A percentile compares a stretch with the other conserved stretches of the same genome.
These are phyloP conservation scores for Sodiomyces alkalinus DNA, from an alignment of 2,329 filamentous ascomycete species.

Conservation along the genomic window DNA sequence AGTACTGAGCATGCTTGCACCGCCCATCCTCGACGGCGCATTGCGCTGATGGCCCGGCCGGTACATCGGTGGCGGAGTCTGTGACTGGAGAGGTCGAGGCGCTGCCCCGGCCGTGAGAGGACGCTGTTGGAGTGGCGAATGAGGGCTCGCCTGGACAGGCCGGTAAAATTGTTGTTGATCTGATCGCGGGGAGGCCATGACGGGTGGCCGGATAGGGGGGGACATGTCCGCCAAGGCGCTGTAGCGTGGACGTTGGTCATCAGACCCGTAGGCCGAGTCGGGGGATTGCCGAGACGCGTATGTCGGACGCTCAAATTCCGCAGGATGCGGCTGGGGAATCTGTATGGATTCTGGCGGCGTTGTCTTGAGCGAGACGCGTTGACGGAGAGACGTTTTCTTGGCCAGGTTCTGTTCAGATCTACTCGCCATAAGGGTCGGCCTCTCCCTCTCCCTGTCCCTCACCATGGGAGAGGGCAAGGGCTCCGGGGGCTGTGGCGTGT, in stretches of 20 bases:
- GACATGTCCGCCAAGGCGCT: slow-evolving; percentile 17
- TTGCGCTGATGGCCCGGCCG: slow-evolving; percentile 27
- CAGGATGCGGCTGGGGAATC: slow-evolving; percentile 28
- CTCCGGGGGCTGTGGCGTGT: slow-evolving; percentile 34
- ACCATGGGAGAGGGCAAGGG: slow-evolving; percentile 32
- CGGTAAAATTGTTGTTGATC: slow-evolving; percentile 46
- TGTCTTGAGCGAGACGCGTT: slow-evolving; percentile 38
- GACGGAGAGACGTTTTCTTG: slow-evolving; percentile 32
- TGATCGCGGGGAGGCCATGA: slow-evolving; percentile 32
- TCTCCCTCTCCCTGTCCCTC: slow-evolving; percentile 11
- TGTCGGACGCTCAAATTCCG: slow-evolving; percentile 18
- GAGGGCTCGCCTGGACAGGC: slow-evolving; percentile 45
- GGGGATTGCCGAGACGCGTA: slow-evolving; percentile 21
- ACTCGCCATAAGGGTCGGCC: too few species aligned
- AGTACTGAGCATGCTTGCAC: slow-evolving; percentile 41
- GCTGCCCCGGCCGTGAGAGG: slow-evolving; percentile 35
- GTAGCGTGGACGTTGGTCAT: slow-evolving; percentile 19
- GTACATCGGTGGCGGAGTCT: slow-evolving; percentile 15
- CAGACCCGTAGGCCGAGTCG: slow-evolving; percentile 33
- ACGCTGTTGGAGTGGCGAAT: slow-evolving; percentile 46
- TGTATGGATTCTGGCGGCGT: slow-evolving; percentile 37
- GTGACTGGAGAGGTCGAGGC: slow-evolving; percentile 7
- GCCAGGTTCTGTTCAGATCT: slow-evolving; percentile 10
- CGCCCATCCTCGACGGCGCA: slow-evolving; percentile 35
- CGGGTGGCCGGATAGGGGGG: slow-evolving; percentile 20